Evolutionary conservation across 192 early-diverging fungal species (phyloP), one percentile per base, ranked within the genome.

Genomic region (Gaertneriomyces sp.): DNA sequence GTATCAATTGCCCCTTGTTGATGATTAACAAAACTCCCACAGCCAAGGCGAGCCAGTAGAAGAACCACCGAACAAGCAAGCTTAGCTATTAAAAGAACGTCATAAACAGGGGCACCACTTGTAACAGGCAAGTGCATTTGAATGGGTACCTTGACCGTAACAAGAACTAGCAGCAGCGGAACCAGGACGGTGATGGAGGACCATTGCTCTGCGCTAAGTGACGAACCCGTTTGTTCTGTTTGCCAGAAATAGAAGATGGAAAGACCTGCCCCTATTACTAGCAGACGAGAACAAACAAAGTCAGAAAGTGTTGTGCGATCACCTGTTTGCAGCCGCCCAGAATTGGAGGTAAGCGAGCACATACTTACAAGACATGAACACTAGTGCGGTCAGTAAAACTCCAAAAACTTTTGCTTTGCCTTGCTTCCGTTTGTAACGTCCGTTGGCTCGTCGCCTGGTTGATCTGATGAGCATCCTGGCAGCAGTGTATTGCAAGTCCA

Each of bases 371-470:
- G 54, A 55, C 54, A 55, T 11, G 25, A 55, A 55, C 10, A 55
- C 54, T 11, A 55, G 16, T 11, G 16, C 12, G 3, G 54, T 55
- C 54, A 55, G 12, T 10, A 25, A 14, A 1, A 55, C 20, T 10
- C n/a, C 54, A 14, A 55, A 14, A 17, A 55, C 25, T 33, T 33
- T 12, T 10, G 54, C 54, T 55, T 55, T 55, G n/a, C 58, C 39
- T 9, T 25, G 12, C 4, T 60, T 60, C 8, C 58, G 58, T 42
- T 42, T 33, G 38, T 42, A 25, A 14, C 38, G 58, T 9, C 58
- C 58, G 41, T 60, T 60, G 58, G 58, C 58, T 60, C 58, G 20
- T 14, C 58, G 20, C 11, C 58, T 8, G 10, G 58, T 60, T 12
- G 58, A 60, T 12, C 58, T 8, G 11, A 14, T 8, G 25, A 60